phyloP scores from a whole-genome alignment of 2,329 filamentous ascomycete species.

The Tolypocladium endophyticum region DNA sequence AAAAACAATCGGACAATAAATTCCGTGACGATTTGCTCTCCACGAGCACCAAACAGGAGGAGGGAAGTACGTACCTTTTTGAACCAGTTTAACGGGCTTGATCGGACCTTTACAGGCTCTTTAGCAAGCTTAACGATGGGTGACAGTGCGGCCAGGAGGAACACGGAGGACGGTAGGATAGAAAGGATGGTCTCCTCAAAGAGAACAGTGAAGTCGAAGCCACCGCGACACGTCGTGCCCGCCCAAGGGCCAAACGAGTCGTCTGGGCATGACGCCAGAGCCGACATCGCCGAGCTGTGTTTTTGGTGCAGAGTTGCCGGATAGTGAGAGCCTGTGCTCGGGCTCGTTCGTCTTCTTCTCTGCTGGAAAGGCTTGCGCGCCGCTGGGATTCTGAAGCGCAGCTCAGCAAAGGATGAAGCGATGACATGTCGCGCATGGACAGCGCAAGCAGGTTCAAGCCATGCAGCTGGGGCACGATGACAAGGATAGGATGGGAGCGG shows the following conservation, averaged over 20 bases:
- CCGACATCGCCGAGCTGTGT: background rate
- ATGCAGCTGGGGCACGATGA: background rate
- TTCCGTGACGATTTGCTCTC: background rate
- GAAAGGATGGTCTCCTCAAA: conserved; percentile 10
- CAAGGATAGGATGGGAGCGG: background rate
- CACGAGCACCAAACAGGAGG: background rate
- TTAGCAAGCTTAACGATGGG: background rate
- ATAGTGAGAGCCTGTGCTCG: background rate
- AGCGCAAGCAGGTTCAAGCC: background rate
- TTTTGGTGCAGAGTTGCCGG: background rate
- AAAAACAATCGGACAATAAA: background rate
- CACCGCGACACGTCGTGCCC: conserved; percentile 6
- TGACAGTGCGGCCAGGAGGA: conserved; percentile 1
- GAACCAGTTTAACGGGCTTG: background rate
- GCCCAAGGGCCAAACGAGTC: conserved; percentile 4
- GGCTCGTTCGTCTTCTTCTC: background rate
- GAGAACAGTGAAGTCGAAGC: conserved; percentile 11
- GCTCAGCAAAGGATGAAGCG: background rate
- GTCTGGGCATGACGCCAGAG: background rate
- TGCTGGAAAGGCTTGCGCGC: too few relatives aligned
- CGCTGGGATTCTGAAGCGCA: too few relatives aligned
- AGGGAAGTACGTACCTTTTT: background rate
- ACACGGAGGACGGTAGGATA: conserved; percentile 2
- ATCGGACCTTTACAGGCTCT: background rate
- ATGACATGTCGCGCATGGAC: background rate